These are phyloP conservation scores for Mallotus nudiflorus DNA, from an alignment of 345 rosid genomes.

Conservation along the genomic window DNA sequence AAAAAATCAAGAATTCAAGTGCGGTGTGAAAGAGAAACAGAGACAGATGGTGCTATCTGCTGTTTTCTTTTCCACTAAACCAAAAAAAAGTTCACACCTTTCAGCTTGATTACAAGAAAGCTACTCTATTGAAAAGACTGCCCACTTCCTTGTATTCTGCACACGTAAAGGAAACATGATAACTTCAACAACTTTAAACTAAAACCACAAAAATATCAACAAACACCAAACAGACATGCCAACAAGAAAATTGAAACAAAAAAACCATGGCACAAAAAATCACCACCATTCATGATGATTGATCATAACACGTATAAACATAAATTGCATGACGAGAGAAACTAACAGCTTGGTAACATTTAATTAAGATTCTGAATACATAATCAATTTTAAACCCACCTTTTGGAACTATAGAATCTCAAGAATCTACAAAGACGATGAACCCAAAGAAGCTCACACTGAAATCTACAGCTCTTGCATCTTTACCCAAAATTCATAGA, in stretches of 20 bases:
- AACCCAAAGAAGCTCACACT: too few relatives aligned
- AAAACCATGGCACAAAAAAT: too few relatives aligned
- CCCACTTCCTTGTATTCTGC: constrained; percentile 25
- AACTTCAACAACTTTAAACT: neutral
- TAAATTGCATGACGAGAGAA: too few relatives aligned
- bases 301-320: neutral
- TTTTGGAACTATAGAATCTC: too few relatives aligned
- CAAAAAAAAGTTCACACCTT: neutral
- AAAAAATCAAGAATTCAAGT: neutral
- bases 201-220: constrained; percentile 6
- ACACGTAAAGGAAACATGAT: constrained; percentile 7
- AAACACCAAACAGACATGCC: neutral
- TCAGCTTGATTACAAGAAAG: constrained; percentile 5
- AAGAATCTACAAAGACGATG: too few relatives aligned
- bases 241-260: neutral
- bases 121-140: neutral
- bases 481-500: neutral
- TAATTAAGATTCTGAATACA: neutral
- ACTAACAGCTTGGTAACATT: too few relatives aligned
- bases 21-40: neutral
- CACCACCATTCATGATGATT: neutral
- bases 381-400: neutral
- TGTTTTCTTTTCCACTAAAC: neutral
- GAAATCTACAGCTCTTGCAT: too few relatives aligned
- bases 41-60: constrained; percentile 12